Evolutionary conservation across 768 basidiomycete genomes (phyloP).

Genomic region (Glaciozyma martinii): DNA sequence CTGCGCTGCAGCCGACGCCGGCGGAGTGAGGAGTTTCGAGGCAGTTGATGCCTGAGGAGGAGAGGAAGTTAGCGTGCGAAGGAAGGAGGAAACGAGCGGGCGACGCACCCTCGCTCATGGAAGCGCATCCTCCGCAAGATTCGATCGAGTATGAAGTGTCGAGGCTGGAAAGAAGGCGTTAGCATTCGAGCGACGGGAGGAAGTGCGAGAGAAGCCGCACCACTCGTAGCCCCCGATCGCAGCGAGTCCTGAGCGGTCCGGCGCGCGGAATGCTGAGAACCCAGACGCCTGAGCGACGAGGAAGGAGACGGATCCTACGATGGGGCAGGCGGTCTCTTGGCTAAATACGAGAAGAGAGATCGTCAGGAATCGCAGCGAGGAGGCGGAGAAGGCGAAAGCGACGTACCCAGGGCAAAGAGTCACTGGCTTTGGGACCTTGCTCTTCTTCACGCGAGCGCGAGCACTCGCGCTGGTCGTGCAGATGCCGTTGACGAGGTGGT

Average conservation of each 20-base stretch:
- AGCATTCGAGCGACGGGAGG: not conserved
- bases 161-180: conserved; percentile 1
- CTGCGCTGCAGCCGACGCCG: conserved; percentile 2
- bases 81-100: not conserved
- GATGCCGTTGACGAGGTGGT: conserved; percentile 4
- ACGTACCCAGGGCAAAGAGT: conserved; percentile 20
- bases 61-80: not conserved
- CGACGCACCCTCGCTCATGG: conserved; percentile 1
- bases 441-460: conserved; percentile 14
- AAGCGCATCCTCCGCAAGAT: conserved; percentile 23
- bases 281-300: not conserved
- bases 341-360: not conserved
- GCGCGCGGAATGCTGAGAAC: not conserved
- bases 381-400: not conserved
- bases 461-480: conserved; percentile 15
- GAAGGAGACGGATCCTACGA: conserved; percentile 11
- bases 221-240: conserved; percentile 6
- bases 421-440: not conserved
- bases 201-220: not conserved
- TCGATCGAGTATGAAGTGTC: conserved; percentile 4
- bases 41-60: conserved; percentile 4
- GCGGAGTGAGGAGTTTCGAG: not conserved
- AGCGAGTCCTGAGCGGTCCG: not conserved
- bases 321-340: conserved; percentile 21
- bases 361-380: not conserved